Conservation (phyloP, 345 rosid genomes). For the Pseudoturritis turrita region DNA sequence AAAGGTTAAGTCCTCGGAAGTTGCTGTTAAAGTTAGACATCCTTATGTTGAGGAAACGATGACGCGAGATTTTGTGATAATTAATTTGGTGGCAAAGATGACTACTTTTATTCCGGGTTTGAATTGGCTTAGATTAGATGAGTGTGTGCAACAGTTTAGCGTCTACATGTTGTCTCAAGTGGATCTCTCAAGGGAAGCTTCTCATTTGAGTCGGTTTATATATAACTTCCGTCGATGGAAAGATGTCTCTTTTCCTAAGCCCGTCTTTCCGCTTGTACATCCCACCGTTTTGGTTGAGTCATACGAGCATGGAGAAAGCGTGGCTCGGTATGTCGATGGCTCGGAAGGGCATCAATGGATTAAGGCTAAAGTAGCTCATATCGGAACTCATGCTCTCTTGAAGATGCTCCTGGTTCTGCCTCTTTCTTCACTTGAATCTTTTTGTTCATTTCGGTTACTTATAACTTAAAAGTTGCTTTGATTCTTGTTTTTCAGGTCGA, state of each 20-base stretch:
- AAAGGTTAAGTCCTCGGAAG: constrained; percentile 57
- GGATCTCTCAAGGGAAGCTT: constrained; percentile 99
- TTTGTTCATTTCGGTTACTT: not conserved
- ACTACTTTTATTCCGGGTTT: constrained; percentile 70
- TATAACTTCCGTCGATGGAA: constrained; percentile 89
- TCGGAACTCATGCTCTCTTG: constrained; percentile 93
- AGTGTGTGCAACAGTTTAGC: constrained; percentile 91
- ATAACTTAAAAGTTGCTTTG: not conserved
- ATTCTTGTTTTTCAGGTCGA: constrained; percentile 62
- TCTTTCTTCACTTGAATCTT: constrained; percentile 7
- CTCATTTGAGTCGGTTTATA: constrained; percentile 86
- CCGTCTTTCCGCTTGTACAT: constrained; percentile 91
- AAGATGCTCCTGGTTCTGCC: constrained; percentile 90
- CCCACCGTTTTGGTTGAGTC: constrained; percentile 96
- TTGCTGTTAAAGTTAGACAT: constrained; percentile 98
- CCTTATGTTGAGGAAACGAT: constrained; percentile 94
- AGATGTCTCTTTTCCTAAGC: constrained; percentile 97
- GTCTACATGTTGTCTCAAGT: constrained; percentile 98
- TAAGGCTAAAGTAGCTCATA: constrained; percentile 84
- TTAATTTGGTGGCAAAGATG: constrained; percentile 64
- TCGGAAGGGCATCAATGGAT: constrained; percentile 57
- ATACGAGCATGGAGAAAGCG: constrained; percentile 93
- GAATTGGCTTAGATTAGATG: constrained; percentile 94
- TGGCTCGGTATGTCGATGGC: constrained; percentile 79
- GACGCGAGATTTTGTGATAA: constrained; percentile 79